Evolutionary conservation across 768 basidiomycete genomes (phyloP), one percentile per base, ranked within the genome.

Genomic region (Leccinum rimulosum): DNA sequence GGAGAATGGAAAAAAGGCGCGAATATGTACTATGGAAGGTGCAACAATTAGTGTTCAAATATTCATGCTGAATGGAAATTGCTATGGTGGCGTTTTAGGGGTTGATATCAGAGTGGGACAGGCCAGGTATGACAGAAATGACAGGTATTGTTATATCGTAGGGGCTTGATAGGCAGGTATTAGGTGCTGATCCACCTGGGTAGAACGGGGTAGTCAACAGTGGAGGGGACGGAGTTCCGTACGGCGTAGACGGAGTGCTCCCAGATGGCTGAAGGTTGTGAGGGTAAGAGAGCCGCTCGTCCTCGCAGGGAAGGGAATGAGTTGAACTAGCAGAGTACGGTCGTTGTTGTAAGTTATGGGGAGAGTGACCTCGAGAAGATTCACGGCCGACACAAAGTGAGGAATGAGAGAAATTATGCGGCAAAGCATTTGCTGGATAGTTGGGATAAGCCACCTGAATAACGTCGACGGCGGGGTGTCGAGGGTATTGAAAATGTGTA

Each of bases 191-290:
- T 50, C 61, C 60, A 14, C 61, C 27, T 19, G 75, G 70, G 50
- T 74, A 69, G 60, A 73, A 76, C 22, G 73, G 64, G 27, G 72
- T 68, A 15, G 68, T 69, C 33, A 68, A 57, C 31, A 70, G 55
- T 45, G 72, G 70, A 10, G 66, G 70, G 6, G 72, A 71, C 9
- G 64, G 60, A 4, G 67, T 60, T 38, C 50, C 54, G 40, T 66
- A 66, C 33, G 63, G 52, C 6, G 56, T 53, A 11, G 65, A 53
- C 6, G 53, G 33, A 45, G 56, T 38, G 38, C 56, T 52, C 31
- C 45, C 55, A 43, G 53, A 50, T 38, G 52, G 60, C n/a, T 61
- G 61, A 52, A 62, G 27, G 19, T 36, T 49, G 22, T 55, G 19
- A n/a, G 60, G 57, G n/a, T 66, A 68, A 33, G 65, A 43, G 31